These are phyloP conservation scores for Chlamydomonas asymmetrica DNA, from an alignment of 139 green algal genomes.

Conservation along the genomic window DNA sequence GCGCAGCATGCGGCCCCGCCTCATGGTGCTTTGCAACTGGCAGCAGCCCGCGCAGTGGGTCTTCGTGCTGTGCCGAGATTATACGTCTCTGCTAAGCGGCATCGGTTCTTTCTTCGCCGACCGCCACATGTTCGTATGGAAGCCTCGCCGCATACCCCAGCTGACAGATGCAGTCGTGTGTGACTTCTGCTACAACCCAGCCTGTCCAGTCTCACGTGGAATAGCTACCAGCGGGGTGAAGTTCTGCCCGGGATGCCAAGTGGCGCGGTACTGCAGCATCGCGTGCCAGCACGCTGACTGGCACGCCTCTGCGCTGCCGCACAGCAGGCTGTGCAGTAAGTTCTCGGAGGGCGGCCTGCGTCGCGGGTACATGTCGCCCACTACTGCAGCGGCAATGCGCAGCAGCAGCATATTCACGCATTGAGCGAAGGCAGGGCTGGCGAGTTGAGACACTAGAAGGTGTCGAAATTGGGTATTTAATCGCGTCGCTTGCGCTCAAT, in stretches of 20 bases:
- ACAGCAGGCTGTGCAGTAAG: slow-evolving; percentile 24
- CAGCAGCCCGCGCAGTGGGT: not conserved
- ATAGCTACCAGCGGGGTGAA: not conserved
- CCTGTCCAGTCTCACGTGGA: not conserved
- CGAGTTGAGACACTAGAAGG: too few species aligned
- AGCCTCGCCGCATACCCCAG: not conserved
- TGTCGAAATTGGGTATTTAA: too few species aligned
- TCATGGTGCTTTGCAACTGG: slow-evolving; percentile 14
- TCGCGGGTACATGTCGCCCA: too few species aligned
- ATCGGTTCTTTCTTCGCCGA: not conserved
- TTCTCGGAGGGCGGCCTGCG: too few species aligned
- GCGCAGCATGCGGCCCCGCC: slow-evolving; percentile 2
- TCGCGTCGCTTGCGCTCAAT: too few species aligned
- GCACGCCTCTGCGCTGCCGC: slow-evolving; percentile 7
- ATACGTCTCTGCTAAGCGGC: not conserved
- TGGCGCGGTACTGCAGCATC: slow-evolving; percentile 9
- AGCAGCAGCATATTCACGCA: too few species aligned
- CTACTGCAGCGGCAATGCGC: too few species aligned
- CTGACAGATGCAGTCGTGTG: not conserved
- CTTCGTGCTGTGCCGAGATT: slow-evolving; percentile 10
- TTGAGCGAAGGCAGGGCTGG: too few species aligned
- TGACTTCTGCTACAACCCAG: slow-evolving; percentile 14
- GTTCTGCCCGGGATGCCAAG: not conserved
- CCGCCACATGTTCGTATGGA: not conserved
- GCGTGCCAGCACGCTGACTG: slow-evolving; percentile 9